These are phyloP conservation scores for Apiospora rasikravindrae DNA, from an alignment of 2,329 filamentous ascomycete species.

Conservation along the genomic window DNA sequence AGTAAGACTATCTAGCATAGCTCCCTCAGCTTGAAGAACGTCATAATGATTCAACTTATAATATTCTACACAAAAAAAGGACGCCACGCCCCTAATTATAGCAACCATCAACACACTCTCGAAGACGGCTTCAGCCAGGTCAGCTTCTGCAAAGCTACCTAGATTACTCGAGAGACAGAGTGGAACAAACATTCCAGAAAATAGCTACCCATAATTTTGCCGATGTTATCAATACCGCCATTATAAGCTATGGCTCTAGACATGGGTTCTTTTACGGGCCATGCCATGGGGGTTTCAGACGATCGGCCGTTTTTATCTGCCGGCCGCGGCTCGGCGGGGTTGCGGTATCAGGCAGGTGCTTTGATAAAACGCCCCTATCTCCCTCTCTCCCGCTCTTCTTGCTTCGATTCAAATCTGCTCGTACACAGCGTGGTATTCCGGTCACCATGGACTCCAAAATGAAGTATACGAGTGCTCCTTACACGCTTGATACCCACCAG, in stretches of 20 bases:
- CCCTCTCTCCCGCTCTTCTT: not conserved
- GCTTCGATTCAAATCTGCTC: not conserved
- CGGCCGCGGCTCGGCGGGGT: constrained; percentile 6
- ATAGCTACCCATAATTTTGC: not conserved
- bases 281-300: not conserved
- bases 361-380: not conserved
- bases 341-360: not conserved
- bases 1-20: too few species aligned
- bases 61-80: not conserved
- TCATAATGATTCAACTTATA: not conserved
- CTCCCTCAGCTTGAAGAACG: not conserved
- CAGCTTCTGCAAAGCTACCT: not conserved
- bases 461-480: not conserved
- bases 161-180: not conserved
- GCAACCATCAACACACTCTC: too few species aligned
- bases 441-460: not conserved
- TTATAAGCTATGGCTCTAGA: not conserved
- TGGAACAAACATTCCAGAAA: not conserved
- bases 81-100: not conserved
- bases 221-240: not conserved
- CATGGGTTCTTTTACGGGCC: constrained; percentile 5
- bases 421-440: not conserved
- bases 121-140: not conserved
- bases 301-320: constrained; percentile 11
- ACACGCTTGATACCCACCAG: constrained; percentile 3